Conservation (phyloP, 2,329 filamentous ascomycete species). For the Neofusicoccum ribis region DNA sequence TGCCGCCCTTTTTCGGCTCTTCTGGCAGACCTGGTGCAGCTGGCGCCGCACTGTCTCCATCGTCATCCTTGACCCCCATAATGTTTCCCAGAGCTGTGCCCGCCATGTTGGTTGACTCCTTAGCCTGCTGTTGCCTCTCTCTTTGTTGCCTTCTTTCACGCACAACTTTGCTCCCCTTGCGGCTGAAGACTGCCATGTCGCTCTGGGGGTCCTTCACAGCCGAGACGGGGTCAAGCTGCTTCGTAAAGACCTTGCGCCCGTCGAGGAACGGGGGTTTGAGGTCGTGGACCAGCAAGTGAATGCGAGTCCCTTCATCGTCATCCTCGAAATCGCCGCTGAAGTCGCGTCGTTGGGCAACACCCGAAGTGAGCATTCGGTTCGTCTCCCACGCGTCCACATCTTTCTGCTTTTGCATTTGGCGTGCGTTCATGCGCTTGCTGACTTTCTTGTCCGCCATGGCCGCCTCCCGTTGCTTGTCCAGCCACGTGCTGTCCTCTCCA, state of each 20-base stretch:
- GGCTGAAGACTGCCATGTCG: conserved; percentile 97
- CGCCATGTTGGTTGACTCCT: conserved; percentile 89
- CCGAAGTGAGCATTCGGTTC: conserved; percentile 95
- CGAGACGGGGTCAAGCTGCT: conserved; percentile 91
- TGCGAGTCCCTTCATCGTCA: conserved; percentile 84
- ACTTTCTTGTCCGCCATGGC: conserved; percentile 79
- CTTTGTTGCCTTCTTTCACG: conserved; percentile 88
- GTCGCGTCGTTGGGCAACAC: conserved; percentile 86
- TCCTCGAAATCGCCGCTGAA: conserved; percentile 81
- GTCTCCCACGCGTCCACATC: conserved; percentile 99
- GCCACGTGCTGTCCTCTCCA: conserved; percentile 69
- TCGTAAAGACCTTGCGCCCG: conserved; percentile 93
- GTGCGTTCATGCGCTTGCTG: conserved; percentile 67
- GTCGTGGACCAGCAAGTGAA: conserved; percentile 92
- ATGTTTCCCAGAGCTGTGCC: conserved; percentile 92
- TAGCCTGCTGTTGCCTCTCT: conserved; percentile 89
- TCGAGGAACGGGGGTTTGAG: conserved; percentile 92
- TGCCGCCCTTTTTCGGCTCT: conserved; percentile 60
- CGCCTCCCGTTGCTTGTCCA: conserved; percentile 73
- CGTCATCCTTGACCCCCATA: conserved; percentile 92
- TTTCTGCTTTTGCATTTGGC: conserved; percentile 81
- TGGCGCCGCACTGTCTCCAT: conserved; percentile 80
- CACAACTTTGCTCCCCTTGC: conserved; percentile 91
- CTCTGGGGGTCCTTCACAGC: conserved; percentile 92
- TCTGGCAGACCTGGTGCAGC: conserved; percentile 65